Base-by-base conservation (phyloP, 1,139 yeast genomes). In the Debaryomyces udenii region DNA sequence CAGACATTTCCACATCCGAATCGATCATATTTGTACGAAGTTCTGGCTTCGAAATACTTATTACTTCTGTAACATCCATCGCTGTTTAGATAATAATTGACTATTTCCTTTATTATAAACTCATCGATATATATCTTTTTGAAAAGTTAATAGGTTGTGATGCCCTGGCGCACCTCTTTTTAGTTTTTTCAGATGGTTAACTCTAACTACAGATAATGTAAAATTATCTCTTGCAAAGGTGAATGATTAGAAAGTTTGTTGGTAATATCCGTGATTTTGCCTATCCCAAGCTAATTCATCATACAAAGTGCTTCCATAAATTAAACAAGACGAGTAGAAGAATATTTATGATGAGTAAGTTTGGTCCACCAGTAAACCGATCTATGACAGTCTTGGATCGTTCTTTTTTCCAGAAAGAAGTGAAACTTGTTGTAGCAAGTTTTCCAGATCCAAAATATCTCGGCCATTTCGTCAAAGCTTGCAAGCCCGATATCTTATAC, bases 331-430 rank as follows among this genome's bases (percentile, higher is more conserved):
- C 66, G 28, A 57, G 59, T 20, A 52, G 66, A 50, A 48, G 66
- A 43, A 45, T 47, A n/a, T 55, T 52, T 46, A 63, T 56, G 58
- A 59, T 56, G 59, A 56, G 61, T 39, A 59, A 56, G 43, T 73
- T 70, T 46, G 66, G 68, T 4, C 95, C 96, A 3, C 96, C 96
- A 0, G 67, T 80, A 9, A 74, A 84, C 57, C 65, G 88, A 38
- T 68, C 77, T 4, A 83, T 88, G 91, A 76, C 57, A 33, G 71
- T 58, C 16, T 70, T 91, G 35, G 93, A 90, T 60, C 75, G 85
- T 34, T 61, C 76, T 0, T 78, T 80, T 51, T 91, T 90, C 65
- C 57, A 67, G 7, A 73, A 71, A 23, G 67, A 70, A 9, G 66
- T 86, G 4, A 76, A 81, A 1, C 66, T 89, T 16, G 77, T 86